These are phyloP conservation scores for Sporisorium exsertum DNA, from an alignment of 1,284 basidiomycete species.

Conservation along the genomic window DNA sequence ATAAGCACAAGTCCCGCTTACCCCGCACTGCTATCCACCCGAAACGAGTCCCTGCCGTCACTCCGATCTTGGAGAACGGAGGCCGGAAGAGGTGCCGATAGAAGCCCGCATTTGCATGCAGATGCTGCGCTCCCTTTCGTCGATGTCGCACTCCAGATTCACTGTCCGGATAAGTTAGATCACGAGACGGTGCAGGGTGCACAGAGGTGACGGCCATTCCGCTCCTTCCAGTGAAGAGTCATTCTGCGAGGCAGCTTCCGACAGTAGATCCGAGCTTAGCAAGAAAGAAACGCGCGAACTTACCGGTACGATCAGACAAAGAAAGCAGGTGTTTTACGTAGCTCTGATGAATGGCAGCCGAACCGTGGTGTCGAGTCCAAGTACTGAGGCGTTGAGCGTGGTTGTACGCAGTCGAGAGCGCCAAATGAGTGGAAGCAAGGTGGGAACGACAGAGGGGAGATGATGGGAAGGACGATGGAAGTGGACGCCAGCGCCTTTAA, in stretches of 20 bases:
- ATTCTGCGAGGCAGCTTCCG: not conserved
- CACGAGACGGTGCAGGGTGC: not conserved
- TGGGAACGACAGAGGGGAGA: not conserved
- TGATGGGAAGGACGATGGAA: constrained; percentile 13
- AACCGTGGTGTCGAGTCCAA: not conserved
- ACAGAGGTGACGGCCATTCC: not conserved
- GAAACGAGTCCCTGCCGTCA: not conserved
- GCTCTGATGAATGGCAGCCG: not conserved
- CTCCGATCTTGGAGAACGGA: not conserved
- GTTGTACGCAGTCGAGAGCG: not conserved
- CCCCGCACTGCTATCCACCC: constrained; percentile 12
- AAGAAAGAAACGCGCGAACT: not conserved
- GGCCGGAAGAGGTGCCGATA: not conserved
- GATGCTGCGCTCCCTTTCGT: not conserved
- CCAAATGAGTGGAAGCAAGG: not conserved
- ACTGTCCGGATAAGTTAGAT: not conserved
- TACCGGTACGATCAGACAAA: not conserved
- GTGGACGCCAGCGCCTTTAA: not conserved
- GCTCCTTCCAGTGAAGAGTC: not conserved
- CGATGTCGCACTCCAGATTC: not conserved
- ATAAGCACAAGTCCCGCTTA: constrained; percentile 7
- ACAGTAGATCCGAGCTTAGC: not conserved
- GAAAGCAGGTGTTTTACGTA: not conserved
- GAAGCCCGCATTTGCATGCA: not conserved
- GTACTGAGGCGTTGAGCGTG: not conserved